A percentile compares a stretch with the other conserved stretches of the same genome.
Conservation (phyloP, 2,329 filamentous ascomycete species). For the Paraphaeosphaeria sporulosa region DNA sequence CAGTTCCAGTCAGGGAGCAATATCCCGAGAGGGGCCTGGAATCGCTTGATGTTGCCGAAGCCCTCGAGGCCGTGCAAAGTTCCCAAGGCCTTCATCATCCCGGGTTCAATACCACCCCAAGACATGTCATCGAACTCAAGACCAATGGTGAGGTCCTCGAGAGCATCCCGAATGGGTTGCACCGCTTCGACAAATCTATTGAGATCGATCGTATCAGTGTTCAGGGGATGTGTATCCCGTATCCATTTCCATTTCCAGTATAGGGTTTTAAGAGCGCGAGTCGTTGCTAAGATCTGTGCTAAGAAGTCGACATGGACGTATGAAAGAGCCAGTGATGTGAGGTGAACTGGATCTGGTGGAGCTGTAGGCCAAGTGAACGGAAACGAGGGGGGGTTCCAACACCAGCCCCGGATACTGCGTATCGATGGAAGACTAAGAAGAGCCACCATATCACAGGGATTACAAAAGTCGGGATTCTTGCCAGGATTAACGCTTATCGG, state of each 20-base stretch:
- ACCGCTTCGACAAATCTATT: conserved; percentile 9
- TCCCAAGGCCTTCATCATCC: conserved; percentile 10
- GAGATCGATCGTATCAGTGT: conserved; percentile 7
- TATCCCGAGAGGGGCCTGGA: conserved; percentile 9
- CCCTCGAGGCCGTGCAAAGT: conserved; percentile 10
- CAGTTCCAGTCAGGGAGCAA: conserved; percentile 8
- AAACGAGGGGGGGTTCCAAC: conserved; percentile 5
- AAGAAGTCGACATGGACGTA: conserved; percentile 6
- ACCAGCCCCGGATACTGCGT: conserved; percentile 3
- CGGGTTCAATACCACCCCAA: conserved; percentile 9
- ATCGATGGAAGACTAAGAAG: conserved; percentile 10
- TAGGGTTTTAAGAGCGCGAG: neutral
- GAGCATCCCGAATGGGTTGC: conserved; percentile 11
- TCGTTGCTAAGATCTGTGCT: neutral
- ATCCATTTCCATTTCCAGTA: conserved; percentile 9
- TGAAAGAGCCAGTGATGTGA: conserved; percentile 8
- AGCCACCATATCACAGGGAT: conserved; percentile 3
- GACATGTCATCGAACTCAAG: conserved; percentile 7
- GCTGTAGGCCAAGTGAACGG: conserved; percentile 5
- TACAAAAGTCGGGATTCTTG: conserved; percentile 1
- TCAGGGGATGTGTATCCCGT: neutral
- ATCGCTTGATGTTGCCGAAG: conserved; percentile 10
- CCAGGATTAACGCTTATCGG: neutral
- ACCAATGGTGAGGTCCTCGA: conserved; percentile 13
- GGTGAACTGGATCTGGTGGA: neutral